Percentiles rank a stretch among this genome's conserved stretches.
phyloP scores from a whole-genome alignment of 805 yeast species.

The Kazachstania taianensis region DNA sequence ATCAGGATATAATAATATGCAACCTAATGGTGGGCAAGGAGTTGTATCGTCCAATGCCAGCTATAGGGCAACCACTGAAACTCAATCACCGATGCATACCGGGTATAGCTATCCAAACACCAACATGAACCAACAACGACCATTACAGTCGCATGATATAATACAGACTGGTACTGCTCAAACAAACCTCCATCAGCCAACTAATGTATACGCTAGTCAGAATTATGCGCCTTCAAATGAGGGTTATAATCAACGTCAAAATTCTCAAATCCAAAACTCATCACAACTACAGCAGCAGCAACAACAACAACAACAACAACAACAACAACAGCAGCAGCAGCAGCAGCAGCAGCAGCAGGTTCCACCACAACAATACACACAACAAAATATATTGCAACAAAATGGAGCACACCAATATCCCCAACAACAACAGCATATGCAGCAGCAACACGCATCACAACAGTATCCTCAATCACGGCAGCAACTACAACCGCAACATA shows the following conservation, averaged over 20 bases:
- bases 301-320: not conserved
- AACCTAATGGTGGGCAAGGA: too few species aligned
- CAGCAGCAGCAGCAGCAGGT: not conserved
- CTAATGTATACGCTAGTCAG: too few species aligned
- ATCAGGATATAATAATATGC: too few species aligned
- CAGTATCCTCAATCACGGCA: constrained; percentile 2
- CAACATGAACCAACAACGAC: too few species aligned
- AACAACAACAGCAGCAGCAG: constrained; percentile 1
- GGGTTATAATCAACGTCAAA: too few species aligned
- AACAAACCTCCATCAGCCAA: too few species aligned
- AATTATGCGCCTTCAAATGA: not conserved
- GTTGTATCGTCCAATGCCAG: too few species aligned
- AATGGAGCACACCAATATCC: constrained; percentile 1
- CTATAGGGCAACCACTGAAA: too few species aligned
- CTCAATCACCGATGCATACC: too few species aligned
- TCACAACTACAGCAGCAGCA: not conserved
- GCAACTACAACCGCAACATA: constrained; percentile 12
- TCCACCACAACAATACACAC: constrained; percentile 2
- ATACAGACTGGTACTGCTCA: too few species aligned
- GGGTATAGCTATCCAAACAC: too few species aligned
- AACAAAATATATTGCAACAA: constrained; percentile 2
- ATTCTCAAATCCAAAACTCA: not conserved
- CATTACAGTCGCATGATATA: too few species aligned
- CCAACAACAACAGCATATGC: constrained; percentile 1
- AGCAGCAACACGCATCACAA: constrained; percentile 1